phyloP scores from a whole-genome alignment of 805 yeast species.

The Candida koratica region DNA sequence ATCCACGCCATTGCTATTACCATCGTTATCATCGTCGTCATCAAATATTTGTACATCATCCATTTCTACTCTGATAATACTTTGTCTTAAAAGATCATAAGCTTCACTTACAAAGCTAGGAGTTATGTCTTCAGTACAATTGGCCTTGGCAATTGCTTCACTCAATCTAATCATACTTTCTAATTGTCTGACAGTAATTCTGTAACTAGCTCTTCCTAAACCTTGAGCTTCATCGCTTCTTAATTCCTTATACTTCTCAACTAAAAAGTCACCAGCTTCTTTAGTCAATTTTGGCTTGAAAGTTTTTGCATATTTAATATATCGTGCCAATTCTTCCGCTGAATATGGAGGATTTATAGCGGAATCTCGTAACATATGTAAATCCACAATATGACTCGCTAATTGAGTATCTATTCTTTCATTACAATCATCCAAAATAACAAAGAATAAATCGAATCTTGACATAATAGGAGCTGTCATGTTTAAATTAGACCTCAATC shows the following conservation, averaged over 20 bases:
- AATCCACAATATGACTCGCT: conserved; percentile 87
- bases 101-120: conserved; percentile 91
- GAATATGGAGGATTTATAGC: conserved; percentile 88
- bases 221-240: conserved; percentile 92
- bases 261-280: conserved; percentile 74
- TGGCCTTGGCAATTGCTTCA: conserved; percentile 96
- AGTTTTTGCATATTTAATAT: conserved; percentile 87
- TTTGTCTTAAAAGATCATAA: conserved; percentile 79
- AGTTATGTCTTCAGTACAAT: conserved; percentile 84
- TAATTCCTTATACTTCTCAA: conserved; percentile 76
- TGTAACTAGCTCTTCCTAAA: conserved; percentile 74
- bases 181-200: conserved; percentile 95
- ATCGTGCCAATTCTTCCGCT: conserved; percentile 83
- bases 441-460: conserved; percentile 92
- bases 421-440: conserved; percentile 90
- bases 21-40: conserved; percentile 31
- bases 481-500: conserved; percentile 79
- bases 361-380: conserved; percentile 86
- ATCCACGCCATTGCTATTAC: conserved; percentile 15
- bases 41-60: conserved; percentile 87
- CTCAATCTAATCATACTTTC: conserved; percentile 90
- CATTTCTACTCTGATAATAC: conserved; percentile 89
- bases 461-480: conserved; percentile 99
- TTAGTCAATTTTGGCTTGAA: conserved; percentile 85
- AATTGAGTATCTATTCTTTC: conserved; percentile 84